Evolutionary conservation across 208 protist genomes (phyloP), one percentile per base, ranked within the genome.

Genomic region (Borovskyia barvae): DNA sequence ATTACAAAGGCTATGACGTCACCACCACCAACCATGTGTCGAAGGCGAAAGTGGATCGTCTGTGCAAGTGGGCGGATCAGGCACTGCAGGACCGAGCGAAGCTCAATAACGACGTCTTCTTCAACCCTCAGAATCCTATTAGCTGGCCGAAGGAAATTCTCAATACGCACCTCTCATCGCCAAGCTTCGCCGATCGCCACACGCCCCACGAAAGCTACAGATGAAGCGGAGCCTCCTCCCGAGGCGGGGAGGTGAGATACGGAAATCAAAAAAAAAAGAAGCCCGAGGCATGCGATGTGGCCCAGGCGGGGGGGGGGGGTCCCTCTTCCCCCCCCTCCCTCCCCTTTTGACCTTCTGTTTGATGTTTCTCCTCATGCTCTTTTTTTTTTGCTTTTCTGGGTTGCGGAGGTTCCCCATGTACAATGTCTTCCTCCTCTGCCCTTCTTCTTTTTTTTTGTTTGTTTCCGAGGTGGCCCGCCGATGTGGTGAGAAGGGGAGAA

Each of bases 31-130:
- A 78, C 46, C 70, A 66, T 33, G 51, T 72, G 42, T 80, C 77
- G 5, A 66, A 56, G 33, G 55, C 20, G 29, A 93, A 89, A 53
- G 60, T 72, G 28, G 79, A 93, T 52, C 53, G 46, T 15, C 19
- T 93, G 36, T 93, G 87, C 54, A 66, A 64, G 1, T 93, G 82
- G 82, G 52, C 64, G 25, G 87, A 93, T 42, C 46, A 28, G 14
- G 83, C 73, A 0, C 59, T 93, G 20, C 39, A 56, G 28, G 74
- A 80, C 3, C 57, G 58, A 5, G 57, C 66, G 8, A 56, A 56
- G 12, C 45, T 72, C 8, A 72, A 84, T 36, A 80, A 84, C 25
- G 74, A 71, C 15, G 65, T 67, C 26, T 82, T 81, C 42, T 80
- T 82, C 39, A 75, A 87, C 42, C 77, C 80, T 6, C 56, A 87